These are phyloP conservation scores for Cymbopogon flexuosus DNA, from an alignment of 202 grass and related monocot species.

Conservation along the genomic window DNA sequence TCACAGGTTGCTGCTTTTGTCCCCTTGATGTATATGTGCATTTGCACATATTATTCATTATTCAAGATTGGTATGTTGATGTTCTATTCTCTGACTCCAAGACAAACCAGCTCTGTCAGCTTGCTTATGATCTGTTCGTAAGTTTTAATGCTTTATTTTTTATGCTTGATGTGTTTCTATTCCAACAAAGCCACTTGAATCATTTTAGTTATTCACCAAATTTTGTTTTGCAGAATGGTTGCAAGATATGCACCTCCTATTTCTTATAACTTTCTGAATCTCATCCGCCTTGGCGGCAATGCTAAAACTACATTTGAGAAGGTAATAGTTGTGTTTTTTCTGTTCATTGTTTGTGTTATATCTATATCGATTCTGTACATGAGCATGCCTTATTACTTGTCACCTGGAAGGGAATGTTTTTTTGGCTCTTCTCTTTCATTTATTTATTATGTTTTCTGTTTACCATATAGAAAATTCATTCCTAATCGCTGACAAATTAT, in stretches of 20 bases:
- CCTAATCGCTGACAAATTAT: conserved; percentile 28
- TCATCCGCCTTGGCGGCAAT: conserved; percentile 83
- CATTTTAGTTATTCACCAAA: conserved; percentile 25
- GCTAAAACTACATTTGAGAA: conserved; percentile 98
- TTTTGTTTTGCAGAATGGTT: conserved; percentile 85
- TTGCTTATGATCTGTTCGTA: conserved; percentile 99
- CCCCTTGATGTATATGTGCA: conserved; percentile 97
- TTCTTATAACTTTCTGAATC: conserved; percentile 99
- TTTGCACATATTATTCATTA: conserved; percentile 99
- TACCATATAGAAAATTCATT: conserved; percentile 8
- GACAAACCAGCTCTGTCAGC: conserved; percentile 94
- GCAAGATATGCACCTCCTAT: conserved; percentile 98
- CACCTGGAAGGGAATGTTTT: conserved; percentile 10
- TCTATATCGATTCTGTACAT: conserved; percentile 8
- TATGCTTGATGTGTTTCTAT: conserved; percentile 23
- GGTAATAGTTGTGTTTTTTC: conserved; percentile 39
- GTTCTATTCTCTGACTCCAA: conserved; percentile 98
- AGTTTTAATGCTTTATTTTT: conserved; percentile 41
- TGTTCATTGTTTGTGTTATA: conserved; percentile 20
- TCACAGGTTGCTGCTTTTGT: conserved; percentile 88
- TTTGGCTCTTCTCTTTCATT: not conserved
- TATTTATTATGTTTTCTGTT: not conserved
- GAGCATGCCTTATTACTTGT: not conserved
- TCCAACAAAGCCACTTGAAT: conserved; percentile 20
- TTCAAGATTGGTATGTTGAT: conserved; percentile 99